Evolutionary conservation across 1,139 yeast species (phyloP).

Genomic region (Yamadazyma kanchanaburiensis): DNA sequence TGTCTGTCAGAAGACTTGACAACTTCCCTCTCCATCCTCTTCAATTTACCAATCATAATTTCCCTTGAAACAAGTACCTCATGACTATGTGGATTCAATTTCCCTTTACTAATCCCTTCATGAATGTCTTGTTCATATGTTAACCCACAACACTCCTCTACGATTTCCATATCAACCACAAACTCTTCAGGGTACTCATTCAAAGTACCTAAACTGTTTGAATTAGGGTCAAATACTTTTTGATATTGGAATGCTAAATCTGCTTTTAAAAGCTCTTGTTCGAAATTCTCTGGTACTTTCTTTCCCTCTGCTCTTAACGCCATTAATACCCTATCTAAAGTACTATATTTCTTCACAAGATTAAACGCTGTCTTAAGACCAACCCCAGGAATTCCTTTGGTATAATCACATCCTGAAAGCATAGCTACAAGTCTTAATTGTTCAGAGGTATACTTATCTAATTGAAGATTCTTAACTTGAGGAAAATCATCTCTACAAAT

Average conservation of each 20-base stretch:
- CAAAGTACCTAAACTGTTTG: slow-evolving; percentile 49
- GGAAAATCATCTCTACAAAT: slow-evolving; percentile 54
- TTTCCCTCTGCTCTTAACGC: slow-evolving; percentile 65
- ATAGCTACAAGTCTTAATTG: slow-evolving; percentile 79
- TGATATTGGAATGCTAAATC: slow-evolving; percentile 81
- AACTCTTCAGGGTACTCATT: slow-evolving; percentile 50
- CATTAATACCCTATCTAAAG: slow-evolving; percentile 53
- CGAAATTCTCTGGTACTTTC: slow-evolving; percentile 56
- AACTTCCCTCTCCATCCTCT: too few species aligned
- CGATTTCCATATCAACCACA: slow-evolving; percentile 26
- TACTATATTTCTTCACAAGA: slow-evolving; percentile 49
- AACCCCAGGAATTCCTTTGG: slow-evolving; percentile 77
- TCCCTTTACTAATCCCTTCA: slow-evolving; percentile 58
- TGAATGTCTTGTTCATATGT: slow-evolving; percentile 48
- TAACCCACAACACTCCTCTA: slow-evolving; percentile 65
- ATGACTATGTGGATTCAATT: slow-evolving; percentile 63
- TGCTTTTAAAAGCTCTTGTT: slow-evolving; percentile 62
- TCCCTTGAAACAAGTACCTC: slow-evolving; percentile 45
- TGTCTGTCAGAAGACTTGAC: slow-evolving; percentile 1
- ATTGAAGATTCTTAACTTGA: slow-evolving; percentile 37
- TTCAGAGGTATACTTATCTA: slow-evolving; percentile 45
- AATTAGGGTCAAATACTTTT: slow-evolving; percentile 73
- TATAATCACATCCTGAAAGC: slow-evolving; percentile 93
- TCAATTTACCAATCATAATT: too few species aligned
- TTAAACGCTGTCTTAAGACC: slow-evolving; percentile 79